Base-by-base conservation (phyloP, 1,284 basidiomycete genomes). In the Singerocomus rubriflavus region DNA sequence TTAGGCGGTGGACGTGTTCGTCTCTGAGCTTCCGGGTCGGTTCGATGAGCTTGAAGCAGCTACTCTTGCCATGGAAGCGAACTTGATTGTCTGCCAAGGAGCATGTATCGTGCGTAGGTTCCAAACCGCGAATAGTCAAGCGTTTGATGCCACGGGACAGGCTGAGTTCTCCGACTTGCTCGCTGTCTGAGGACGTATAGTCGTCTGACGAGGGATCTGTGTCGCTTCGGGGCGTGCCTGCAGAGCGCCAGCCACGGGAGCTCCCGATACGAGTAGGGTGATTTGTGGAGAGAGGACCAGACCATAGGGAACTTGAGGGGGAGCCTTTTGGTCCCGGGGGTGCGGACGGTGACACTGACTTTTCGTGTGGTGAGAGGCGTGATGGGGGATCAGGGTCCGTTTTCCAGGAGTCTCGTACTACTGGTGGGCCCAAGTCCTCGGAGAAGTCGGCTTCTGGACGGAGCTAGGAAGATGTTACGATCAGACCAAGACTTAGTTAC, bases 381-480 rank as follows among this genome's bases (percentile, higher is more conserved):
- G 25, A 37, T 16, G 55, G 47, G 31, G 43, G 51, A 25, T 59
- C 54, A 49, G 55, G 44, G 43, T 76, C 71, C 27, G 62, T 65
- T 59, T 82, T 89, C 82, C 90, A 93, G 5, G 86, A 86, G 54
- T 83, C 88, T 32, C 85, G 81, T 44, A 83, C 57, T 6, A 91
- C 72, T 0, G 77, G 75, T 2, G 87, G 84, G 2, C 90, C 90
- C 39, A 92, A 73, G 52, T 86, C 80, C 27, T 74, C 68, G 30
- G 78, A 75, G 63, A 89, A 84, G 63, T 91, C 85, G 44, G 74
- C 65, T 52, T 80, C 79, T 17, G 90, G 90, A 44, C 79, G 78
- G 48, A 91, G 74, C 88, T 91, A 48, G 49, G 56, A 32, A 53
- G 37, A 40, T 29, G 46, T 26, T 54, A 47, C 11, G n/a, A 46